Base-by-base conservation (phyloP, 129 eudicot species). In the Arctium lappa region DNA sequence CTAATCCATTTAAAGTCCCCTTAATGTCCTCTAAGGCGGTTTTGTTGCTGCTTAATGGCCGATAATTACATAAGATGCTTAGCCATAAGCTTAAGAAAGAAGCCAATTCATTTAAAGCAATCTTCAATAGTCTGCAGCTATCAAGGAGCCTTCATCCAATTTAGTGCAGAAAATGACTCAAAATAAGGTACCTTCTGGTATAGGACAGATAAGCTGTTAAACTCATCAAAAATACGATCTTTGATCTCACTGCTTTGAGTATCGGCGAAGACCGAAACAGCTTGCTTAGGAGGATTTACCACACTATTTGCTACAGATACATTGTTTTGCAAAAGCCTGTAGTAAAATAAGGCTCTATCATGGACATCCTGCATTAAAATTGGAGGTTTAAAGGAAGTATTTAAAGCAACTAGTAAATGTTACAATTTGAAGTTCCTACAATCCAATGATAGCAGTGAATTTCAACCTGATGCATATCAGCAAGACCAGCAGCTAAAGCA, bases 211-310 rank as follows among this genome's bases (percentile, higher is more conserved):
- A 95, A 88, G 74, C 95, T 93, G 89, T 95, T 95, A 84, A 95
- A 95, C 73, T 95, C 99, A 42, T 95, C 99, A 79, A 95, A 95
- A 79, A 95, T 93, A 22, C 97, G 94, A 89, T 95, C 99, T 87
- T 90, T 95, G 84, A 95, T 91, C 86, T 95, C 99, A 53, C 89
- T 93, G 85, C 91, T 93, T 77, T 93, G 98, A 82, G 93, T 91
- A 73, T 95, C 99, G 12, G 99, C 99, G 84, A 95, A 95, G 73
- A 91, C 99, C 1, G 99, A 95, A 86, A 95, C 99, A 42, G 99
- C 97, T 93, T 95, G 99, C 89, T 95, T 95, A 69, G 94, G 88
- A 77, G 99, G 99, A 85, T 95, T 87, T 62, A 93, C 97, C 73
- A 95, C 94, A 53, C 87, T 82, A 69, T 93, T 95, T 69, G 99